These are phyloP conservation scores for Candida odintsovae DNA, from an alignment of 805 yeast genomes.

Conservation along the genomic window DNA sequence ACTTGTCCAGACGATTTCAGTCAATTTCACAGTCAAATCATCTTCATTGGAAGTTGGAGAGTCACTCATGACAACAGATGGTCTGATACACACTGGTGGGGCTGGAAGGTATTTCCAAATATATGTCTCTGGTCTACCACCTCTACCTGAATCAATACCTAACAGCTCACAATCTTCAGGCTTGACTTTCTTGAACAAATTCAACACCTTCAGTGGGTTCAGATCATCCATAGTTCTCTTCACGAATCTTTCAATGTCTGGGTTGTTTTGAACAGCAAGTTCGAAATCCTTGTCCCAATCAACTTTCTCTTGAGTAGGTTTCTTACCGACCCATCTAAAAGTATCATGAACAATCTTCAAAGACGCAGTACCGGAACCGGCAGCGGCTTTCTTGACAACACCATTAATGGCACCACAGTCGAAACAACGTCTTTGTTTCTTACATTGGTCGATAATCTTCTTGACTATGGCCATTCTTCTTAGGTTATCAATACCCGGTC, in stretches of 20 bases:
- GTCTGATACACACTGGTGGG: constrained; percentile 98
- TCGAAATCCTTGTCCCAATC: constrained; percentile 86
- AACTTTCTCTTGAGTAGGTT: constrained; percentile 74
- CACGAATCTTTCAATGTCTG: constrained; percentile 83
- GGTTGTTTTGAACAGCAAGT: constrained; percentile 65
- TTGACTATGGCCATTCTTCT: constrained; percentile 87
- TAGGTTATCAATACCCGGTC: constrained; percentile 85
- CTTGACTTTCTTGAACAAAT: constrained; percentile 76
- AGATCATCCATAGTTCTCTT: constrained; percentile 89
- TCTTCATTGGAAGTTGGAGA: constrained; percentile 91
- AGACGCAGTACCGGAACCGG: constrained; percentile 90
- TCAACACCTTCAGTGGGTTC: constrained; percentile 85
- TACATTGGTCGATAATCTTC: constrained; percentile 83
- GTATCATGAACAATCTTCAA: constrained; percentile 93
- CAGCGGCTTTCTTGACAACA: constrained; percentile 93
- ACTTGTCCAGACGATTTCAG: constrained; percentile 97
- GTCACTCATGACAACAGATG: constrained; percentile 91
- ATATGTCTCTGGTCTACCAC: constrained; percentile 94
- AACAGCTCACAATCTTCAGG: constrained; percentile 89
- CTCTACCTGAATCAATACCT: constrained; percentile 81
- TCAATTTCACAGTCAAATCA: constrained; percentile 90
- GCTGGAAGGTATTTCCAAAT: constrained; percentile 97
- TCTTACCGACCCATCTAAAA: constrained; percentile 93
- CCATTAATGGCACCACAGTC: constrained; percentile 89
- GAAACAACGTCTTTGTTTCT: constrained; percentile 88